Base-by-base conservation (phyloP, 2,329 filamentous ascomycete species). In the Zalaria obscura region DNA sequence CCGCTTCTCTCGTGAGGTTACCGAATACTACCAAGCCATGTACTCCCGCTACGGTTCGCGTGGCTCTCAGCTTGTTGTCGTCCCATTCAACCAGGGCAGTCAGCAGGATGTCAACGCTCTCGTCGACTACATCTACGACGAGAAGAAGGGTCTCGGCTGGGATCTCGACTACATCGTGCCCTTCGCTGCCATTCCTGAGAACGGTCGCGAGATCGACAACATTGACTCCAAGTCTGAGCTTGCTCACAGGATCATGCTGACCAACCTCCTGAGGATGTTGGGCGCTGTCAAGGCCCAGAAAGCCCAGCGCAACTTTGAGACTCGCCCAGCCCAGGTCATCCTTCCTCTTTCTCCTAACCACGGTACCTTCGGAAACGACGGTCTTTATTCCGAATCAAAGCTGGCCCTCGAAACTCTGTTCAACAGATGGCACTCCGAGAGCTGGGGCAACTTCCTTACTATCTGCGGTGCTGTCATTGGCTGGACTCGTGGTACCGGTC, bases 21-120 rank as follows among this genome's bases (percentile, higher is more conserved):
- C 91, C 4, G 91, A 98, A 68, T 98, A 96, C 69, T 98, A 98
- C 67, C 91, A 98, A 66, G 80, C 86, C 43, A 96, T 98, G 83
- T 98, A 98, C 64, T 83, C 88, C 48, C 83, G 88, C 46, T 94
- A 83, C 55, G 91, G 91, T 55, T 85, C 86, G 46, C 83, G 86
- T 50, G 91, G 91, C 49, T 96, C 91, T 44, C 88, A 96, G 67
- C 80, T 98, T 42, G 86, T 98, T 34, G 91, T 98, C 42, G 93
- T 96, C 42, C 91, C 93, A 39, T 98, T 98, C 76, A 98, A 98
- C 65, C 88, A 95, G 63, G 91, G 89, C 49, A 96, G 89, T 70
- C 93, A 95, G 68, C 89, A 96, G 62, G 91, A 98, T 59, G 84
- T 95, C 31, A 86, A 96, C 62, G 87, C 87, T 37, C 73, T 98